Evolutionary conservation across 495 filamentous ascomycete genomes (phyloP), one percentile per base, ranked within the genome.

Genomic region (Penicillium alfredii): DNA sequence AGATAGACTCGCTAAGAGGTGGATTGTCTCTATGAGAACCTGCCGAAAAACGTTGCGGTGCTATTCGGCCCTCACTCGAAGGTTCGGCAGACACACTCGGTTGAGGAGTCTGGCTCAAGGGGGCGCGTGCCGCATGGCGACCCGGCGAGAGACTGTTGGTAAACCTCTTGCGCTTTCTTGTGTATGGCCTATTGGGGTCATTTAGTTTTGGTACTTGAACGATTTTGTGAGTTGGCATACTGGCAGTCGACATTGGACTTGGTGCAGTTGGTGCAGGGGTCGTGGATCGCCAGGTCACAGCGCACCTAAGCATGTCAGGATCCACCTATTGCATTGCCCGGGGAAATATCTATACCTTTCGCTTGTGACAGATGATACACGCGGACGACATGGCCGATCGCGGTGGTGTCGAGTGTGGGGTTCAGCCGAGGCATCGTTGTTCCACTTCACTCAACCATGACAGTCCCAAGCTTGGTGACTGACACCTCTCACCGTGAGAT

Each of bases 401-500:
- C 19, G 26, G 29, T 38, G 33, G 43, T 47, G 19, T 27, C 24
- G 31, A 36, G 21, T 44, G 50, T 40, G 46, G 43, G 44, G 40
- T 30, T 38, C 28, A 42, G 42, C 48, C 48, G 48, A 48, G 44
- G 47, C 30, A 40, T 47, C 23, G 2, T n/a, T 25, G 5, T n/a
- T n/a, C n/a, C n/a, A n/a, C n/a, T n/a, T n/a, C n/a, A n/a, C n/a
- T n/a, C n/a, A n/a, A 21, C 40, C 40, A 21, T 37, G 11, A 37
- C 44, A 1, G 13, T 13, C 0, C 10, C 33, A 1, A 12, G 11
- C 6, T 30, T 56, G n/a, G 22, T 38, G 6, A 30, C 14, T 5
- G 45, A 56, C 38, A 40, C 30, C 10, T 42, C 44, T 8, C 40
- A 53, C 19, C 30, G 37, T 4, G 67, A 67, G 16, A 67, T 74